Percentiles rank a stretch among this genome's conserved stretches.
Conservation (phyloP, 345 rosid species). For the Barbarea vulgaris region DNA sequence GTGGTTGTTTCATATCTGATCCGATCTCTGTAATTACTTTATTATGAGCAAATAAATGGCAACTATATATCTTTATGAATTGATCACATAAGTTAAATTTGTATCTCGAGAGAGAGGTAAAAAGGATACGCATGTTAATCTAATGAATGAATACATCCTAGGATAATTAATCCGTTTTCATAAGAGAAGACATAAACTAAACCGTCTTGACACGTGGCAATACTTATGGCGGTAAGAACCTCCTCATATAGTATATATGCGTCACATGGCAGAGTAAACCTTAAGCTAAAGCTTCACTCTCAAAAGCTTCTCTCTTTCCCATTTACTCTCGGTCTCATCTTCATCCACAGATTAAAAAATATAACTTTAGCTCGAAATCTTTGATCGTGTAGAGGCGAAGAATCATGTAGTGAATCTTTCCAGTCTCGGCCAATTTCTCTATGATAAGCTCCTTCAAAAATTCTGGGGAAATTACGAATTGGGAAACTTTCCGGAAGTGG, state of each 20-base stretch:
- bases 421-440: constrained; percentile 9
- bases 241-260: background rate
- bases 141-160: background rate
- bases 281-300: constrained; percentile 1
- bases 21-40: background rate
- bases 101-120: background rate
- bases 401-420: constrained; percentile 28
- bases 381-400: background rate
- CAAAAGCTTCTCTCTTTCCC: background rate
- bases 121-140: background rate
- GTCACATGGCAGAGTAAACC: background rate
- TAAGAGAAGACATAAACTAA: background rate
- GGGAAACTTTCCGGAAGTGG: constrained; percentile 44
- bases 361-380: background rate
- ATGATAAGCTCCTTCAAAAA: constrained; percentile 44
- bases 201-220: background rate
- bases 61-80: background rate
- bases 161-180: background rate
- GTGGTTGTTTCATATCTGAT: constrained; percentile 6
- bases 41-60: background rate
- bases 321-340: background rate
- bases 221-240: background rate
- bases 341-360: background rate
- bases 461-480: constrained; percentile 49
- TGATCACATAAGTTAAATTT: background rate